phyloP scores from a whole-genome alignment of 305 asterid species.

The Plantago coronopus region DNA sequence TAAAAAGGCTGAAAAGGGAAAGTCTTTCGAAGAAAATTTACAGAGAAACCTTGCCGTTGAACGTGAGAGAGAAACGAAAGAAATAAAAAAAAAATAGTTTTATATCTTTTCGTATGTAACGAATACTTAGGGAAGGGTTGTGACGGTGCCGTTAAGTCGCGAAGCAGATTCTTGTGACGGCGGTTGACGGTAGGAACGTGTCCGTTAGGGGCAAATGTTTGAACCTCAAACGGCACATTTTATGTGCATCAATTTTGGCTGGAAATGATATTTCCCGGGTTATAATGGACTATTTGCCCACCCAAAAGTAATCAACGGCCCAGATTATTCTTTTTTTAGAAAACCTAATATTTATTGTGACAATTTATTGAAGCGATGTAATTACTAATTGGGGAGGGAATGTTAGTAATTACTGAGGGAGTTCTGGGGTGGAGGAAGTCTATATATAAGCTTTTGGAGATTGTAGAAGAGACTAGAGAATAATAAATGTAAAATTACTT shows the following conservation, averaged over 20 bases:
- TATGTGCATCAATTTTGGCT: constrained; percentile 8
- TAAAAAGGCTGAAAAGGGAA: constrained; percentile 11
- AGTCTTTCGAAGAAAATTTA: constrained; percentile 43
- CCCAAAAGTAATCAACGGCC: not conserved
- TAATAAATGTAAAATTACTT: too few relatives aligned
- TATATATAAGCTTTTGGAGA: too few relatives aligned
- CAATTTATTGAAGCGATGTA: too few relatives aligned
- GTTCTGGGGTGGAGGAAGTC: too few relatives aligned
- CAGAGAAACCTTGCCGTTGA: constrained; percentile 75
- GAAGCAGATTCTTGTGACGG: constrained; percentile 31
- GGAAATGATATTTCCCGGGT: constrained; percentile 39
- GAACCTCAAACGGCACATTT: constrained; percentile 89
- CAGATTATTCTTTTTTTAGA: constrained; percentile 1
- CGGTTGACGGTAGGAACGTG: constrained; percentile 47
- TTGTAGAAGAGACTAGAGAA: too few relatives aligned
- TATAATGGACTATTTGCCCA: constrained; percentile 26
- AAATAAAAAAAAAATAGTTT: constrained; percentile 24
- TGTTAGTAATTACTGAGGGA: too few relatives aligned
- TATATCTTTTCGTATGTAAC: constrained; percentile 62
- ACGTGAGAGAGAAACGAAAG: constrained; percentile 49
- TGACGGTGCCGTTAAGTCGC: constrained; percentile 65
- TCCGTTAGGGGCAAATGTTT: constrained; percentile 67
- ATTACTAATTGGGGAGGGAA: too few relatives aligned
- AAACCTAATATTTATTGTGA: too few relatives aligned
- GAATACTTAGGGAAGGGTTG: constrained; percentile 59